Base-by-base conservation (phyloP, 805 yeast species). In the Pichia californica region DNA sequence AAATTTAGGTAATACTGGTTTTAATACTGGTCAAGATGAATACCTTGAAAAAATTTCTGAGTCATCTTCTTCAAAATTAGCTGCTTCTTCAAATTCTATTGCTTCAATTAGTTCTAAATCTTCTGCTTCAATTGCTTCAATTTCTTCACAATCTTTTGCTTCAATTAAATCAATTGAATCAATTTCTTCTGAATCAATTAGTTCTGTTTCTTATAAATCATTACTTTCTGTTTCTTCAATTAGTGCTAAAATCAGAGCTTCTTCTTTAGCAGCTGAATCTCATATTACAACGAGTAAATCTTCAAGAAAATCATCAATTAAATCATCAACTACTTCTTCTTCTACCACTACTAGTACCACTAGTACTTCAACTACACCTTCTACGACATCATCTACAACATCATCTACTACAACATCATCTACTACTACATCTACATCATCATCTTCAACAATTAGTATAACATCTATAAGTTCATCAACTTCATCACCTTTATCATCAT, bases 1-100 rank as follows among this genome's bases (percentile, higher is more conserved):
- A 13, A 70, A 76, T 34, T 56, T 61, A n/a, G 79, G 73, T 26
- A 85, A 80, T 26, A 68, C 81, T 25, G 96, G 96, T 10, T 66
- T 77, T 38, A 73, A 85, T 53, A 78, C 80, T 15, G 68, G 72
- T 39, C 63, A 68, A 13, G 62, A 65, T 21, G 63, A 66, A 7
- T 23, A 23, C 25, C 2, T 23, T 23, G 6, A 7, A 23, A 23
- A 3, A 23, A 23, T 23, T 23, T 4, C 27, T 5, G 19, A 27
- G 5, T n/a, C 34, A 4, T 28, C 43, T 13, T 5, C 40, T 16
- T 11, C 44, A 11, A 20, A 31, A 28, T 29, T 41, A 8, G 25
- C 48, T n/a, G 16, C 48, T 7, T 21, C 44, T 6, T 19, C 43
- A 7, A 29, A 41, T 5, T 9, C 43, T 4, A 19, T 35, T 14